A percentile compares a stretch with the other conserved stretches of the same genome.
phyloP scores from a whole-genome alignment of 768 basidiomycete genomes.

The Rhizopogon roseolus region DNA sequence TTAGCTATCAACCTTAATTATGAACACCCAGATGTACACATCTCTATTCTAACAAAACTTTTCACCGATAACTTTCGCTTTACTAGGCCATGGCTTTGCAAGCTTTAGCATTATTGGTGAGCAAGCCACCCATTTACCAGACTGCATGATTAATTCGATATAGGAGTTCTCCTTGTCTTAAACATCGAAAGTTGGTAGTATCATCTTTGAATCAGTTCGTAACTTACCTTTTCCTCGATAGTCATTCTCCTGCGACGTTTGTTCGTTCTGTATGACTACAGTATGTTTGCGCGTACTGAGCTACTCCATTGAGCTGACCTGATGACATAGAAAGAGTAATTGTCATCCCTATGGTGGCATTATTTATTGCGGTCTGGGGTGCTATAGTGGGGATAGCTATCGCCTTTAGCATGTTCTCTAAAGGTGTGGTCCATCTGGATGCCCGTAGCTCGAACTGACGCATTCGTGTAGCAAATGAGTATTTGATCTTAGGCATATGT shows the following conservation, averaged over 20 bases:
- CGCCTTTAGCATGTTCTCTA: neutral
- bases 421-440: neutral
- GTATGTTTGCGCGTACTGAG: neutral
- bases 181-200: neutral
- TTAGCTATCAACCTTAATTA: neutral
- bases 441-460: neutral
- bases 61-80: neutral
- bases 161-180: neutral
- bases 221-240: neutral
- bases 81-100: neutral
- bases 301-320: neutral
- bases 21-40: neutral
- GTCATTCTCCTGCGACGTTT: conserved; percentile 2
- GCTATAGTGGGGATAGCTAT: neutral
- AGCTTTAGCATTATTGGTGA: neutral
- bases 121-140: neutral
- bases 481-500: neutral
- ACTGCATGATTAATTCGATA: neutral
- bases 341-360: neutral
- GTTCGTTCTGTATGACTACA: conserved; percentile 1
- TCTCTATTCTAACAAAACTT: neutral
- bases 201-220: neutral
- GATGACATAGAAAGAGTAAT: neutral
- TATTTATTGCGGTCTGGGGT: neutral
- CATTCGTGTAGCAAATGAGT: neutral